Conservation (phyloP, 208 protist genomes). For the Wallacemonas sp. region DNA sequence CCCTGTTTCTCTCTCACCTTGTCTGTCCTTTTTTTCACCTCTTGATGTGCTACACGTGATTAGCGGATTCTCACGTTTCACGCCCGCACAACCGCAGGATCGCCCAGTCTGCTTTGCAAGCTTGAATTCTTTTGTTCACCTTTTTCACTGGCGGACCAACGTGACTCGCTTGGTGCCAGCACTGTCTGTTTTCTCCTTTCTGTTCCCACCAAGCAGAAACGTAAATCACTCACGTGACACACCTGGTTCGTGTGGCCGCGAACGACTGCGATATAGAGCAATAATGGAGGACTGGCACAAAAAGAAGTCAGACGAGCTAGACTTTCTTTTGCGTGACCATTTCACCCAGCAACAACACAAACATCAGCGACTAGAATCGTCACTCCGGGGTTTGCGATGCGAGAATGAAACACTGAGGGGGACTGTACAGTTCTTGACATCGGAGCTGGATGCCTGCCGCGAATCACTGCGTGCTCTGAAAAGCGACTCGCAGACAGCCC, state of each 20-base stretch:
- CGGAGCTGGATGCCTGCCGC: constrained; percentile 1
- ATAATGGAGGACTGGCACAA: constrained; percentile 21
- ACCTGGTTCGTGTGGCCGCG: no score
- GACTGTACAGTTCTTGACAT: background rate
- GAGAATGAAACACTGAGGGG: constrained; percentile 6
- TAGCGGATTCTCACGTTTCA: no score
- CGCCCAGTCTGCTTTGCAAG: no score
- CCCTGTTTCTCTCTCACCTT: no score
- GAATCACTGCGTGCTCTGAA: constrained; percentile 19
- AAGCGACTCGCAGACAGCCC: constrained; percentile 14
- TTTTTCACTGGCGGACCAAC: no score
- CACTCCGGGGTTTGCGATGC: constrained; percentile 2
- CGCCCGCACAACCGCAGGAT: no score
- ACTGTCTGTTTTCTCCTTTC: constrained; percentile 7
- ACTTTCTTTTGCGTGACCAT: constrained; percentile 30
- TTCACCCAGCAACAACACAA: constrained; percentile 32
- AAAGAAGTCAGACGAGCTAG: constrained; percentile 34
- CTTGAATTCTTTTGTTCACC: no score
- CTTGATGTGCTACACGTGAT: no score
- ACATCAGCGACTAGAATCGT: constrained; percentile 19
- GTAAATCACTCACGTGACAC: no score
- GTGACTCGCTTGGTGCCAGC: background rate
- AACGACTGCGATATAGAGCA: no score
- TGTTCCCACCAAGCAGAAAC: no score
- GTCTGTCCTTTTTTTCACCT: no score